Evolutionary conservation across 2,329 filamentous ascomycete species (phyloP).

Genomic region (Hypoxylon sp.): DNA sequence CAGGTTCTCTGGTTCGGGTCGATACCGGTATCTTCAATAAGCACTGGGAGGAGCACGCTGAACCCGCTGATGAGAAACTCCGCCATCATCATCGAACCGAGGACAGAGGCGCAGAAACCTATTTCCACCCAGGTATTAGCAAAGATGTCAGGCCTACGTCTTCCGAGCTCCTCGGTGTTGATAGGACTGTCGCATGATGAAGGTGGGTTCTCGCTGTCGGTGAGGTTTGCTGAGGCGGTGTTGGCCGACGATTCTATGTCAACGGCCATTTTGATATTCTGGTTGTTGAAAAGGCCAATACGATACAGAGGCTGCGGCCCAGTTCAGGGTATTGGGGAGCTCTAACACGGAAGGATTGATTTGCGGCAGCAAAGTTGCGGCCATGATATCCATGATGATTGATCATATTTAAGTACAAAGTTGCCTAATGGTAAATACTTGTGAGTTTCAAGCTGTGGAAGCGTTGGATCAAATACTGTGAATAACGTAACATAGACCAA

Average conservation of each 20-base stretch:
- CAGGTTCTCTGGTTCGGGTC: conserved; percentile 71
- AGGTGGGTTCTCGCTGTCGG: neutral
- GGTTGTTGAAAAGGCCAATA: neutral
- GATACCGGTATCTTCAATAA: conserved; percentile 73
- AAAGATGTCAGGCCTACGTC: conserved; percentile 28
- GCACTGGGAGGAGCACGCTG: conserved; percentile 75
- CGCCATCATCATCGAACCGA: conserved; percentile 70
- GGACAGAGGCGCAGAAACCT: conserved; percentile 57
- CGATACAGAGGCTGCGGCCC: neutral
- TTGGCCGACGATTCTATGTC: conserved; percentile 1
- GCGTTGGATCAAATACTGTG: neutral
- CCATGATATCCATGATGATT: neutral
- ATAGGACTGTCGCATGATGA: neutral
- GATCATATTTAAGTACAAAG: conserved; percentile 10
- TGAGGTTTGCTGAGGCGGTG: neutral
- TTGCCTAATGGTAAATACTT: neutral
- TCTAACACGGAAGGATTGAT: neutral
- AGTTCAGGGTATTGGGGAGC: conserved; percentile 5
- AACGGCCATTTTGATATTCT: conserved; percentile 1
- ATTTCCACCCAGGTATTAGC: conserved; percentile 33
- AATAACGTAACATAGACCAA: neutral
- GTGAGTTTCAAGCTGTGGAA: neutral
- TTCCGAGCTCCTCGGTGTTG: conserved; percentile 35
- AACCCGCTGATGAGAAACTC: conserved; percentile 85
- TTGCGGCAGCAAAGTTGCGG: neutral